Conservation (phyloP, 2,329 filamentous ascomycete species). For the Paradendryphiella salina region DNA sequence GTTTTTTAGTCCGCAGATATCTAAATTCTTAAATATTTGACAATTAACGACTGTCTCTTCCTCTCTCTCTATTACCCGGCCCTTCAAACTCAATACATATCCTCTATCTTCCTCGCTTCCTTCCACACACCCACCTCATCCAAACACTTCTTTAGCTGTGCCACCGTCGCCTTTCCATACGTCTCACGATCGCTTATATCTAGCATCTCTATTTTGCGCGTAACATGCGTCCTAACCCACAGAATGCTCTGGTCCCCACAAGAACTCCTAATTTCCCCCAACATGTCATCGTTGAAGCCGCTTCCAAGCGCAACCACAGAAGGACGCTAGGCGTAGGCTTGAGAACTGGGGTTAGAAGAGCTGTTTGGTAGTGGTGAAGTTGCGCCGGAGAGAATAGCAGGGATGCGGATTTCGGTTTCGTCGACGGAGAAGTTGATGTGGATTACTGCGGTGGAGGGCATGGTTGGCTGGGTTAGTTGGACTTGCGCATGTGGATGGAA, state of each 20-base stretch:
- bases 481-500: no score
- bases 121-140: constrained; percentile 6
- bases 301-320: not conserved
- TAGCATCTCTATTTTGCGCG: constrained; percentile 2
- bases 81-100: constrained; percentile 6
- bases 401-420: constrained; percentile 12
- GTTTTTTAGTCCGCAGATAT: no score
- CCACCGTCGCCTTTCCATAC: constrained; percentile 12
- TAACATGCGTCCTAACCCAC: constrained; percentile 15
- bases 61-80: no score
- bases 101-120: constrained; percentile 5
- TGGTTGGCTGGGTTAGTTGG: no score
- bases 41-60: no score
- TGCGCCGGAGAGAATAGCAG: not conserved
- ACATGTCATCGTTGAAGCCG: constrained; percentile 2
- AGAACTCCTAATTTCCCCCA: not conserved
- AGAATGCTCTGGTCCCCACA: constrained; percentile 8
- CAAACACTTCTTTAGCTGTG: constrained; percentile 13
- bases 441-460: constrained; percentile 4
- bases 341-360: not conserved
- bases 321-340: not conserved
- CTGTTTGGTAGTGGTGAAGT: not conserved
- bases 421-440: constrained; percentile 19
- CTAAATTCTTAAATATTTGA: no score
- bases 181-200: constrained; percentile 4